phyloP scores from a whole-genome alignment of 2,329 filamentous ascomycete species.

The Hymenoscyphus occultus region DNA sequence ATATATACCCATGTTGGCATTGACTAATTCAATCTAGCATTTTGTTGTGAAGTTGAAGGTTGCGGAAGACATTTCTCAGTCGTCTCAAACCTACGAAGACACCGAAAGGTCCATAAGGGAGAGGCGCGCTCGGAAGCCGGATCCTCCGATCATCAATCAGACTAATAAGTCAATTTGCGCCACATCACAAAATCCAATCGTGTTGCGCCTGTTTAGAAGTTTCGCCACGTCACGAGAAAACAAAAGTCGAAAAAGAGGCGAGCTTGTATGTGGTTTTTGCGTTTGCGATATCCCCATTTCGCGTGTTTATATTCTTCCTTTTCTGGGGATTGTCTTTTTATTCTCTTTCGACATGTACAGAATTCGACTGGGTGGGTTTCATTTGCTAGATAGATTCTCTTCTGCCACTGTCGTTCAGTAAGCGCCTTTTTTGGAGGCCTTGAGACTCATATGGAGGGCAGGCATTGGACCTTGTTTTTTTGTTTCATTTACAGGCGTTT shows the following conservation, averaged over 20 bases:
- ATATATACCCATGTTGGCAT: slow-evolving; percentile 3
- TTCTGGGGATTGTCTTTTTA: slow-evolving; percentile 7
- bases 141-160: slow-evolving; percentile 58
- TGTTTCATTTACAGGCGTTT: slow-evolving; percentile 18
- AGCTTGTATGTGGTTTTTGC: slow-evolving; percentile 8
- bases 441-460: slow-evolving; percentile 13
- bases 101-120: slow-evolving; percentile 93
- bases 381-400: slow-evolving; percentile 17
- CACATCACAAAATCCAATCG: neutral
- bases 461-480: neutral
- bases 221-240: slow-evolving; percentile 9
- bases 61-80: slow-evolving; percentile 97
- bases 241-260: slow-evolving; percentile 12
- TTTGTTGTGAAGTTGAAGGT: slow-evolving; percentile 89
- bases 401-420: slow-evolving; percentile 24
- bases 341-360: slow-evolving; percentile 11
- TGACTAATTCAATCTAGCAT: slow-evolving; percentile 56
- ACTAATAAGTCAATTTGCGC: slow-evolving; percentile 38
- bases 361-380: slow-evolving; percentile 2
- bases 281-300: slow-evolving; percentile 22
- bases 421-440: neutral
- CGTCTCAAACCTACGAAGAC: slow-evolving; percentile 89
- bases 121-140: slow-evolving; percentile 62
- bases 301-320: slow-evolving; percentile 23
- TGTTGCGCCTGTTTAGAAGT: slow-evolving; percentile 3